Conservation (phyloP, 169 alveolate species). For the Plasmodium knowlesi region DNA sequence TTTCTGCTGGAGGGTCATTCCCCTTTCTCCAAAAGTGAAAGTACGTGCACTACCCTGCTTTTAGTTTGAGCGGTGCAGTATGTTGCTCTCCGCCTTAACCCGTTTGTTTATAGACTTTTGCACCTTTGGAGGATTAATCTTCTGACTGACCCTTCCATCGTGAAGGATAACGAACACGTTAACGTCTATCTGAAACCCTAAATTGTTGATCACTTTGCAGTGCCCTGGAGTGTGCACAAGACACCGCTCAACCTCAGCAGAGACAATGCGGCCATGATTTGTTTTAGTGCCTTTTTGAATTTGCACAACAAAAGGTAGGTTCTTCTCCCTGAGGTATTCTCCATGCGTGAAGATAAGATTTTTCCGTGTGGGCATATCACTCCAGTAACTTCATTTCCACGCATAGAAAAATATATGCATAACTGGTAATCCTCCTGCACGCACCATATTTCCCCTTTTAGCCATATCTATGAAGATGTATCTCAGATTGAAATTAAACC, state of each 20-base stretch:
- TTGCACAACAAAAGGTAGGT: slow-evolving; percentile 45
- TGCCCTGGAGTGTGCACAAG: slow-evolving; percentile 40
- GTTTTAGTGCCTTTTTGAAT: slow-evolving; percentile 46
- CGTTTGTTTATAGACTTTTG: background rate
- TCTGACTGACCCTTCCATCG: background rate
- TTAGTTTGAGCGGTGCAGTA: background rate
- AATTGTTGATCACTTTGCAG: background rate
- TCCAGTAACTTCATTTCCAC: background rate
- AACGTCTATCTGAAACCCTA: background rate
- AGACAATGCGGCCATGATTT: slow-evolving; percentile 68
- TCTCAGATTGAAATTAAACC: slow-evolving; percentile 47
- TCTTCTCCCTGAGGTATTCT: background rate
- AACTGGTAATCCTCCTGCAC: background rate
- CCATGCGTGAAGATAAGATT: background rate
- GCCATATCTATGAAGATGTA: slow-evolving; percentile 28
- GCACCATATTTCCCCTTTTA: background rate
- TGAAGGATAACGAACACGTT: background rate
- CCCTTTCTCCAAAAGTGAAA: background rate
- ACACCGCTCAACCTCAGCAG: slow-evolving; percentile 67
- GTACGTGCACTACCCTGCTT: background rate
- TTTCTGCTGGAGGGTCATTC: slow-evolving; percentile 20
- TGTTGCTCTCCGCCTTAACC: background rate
- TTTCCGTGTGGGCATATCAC: background rate
- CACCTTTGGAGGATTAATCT: background rate
- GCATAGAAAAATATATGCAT: background rate